phyloP scores from a whole-genome alignment of 768 basidiomycete species.

The Tephrocybe sp. region DNA sequence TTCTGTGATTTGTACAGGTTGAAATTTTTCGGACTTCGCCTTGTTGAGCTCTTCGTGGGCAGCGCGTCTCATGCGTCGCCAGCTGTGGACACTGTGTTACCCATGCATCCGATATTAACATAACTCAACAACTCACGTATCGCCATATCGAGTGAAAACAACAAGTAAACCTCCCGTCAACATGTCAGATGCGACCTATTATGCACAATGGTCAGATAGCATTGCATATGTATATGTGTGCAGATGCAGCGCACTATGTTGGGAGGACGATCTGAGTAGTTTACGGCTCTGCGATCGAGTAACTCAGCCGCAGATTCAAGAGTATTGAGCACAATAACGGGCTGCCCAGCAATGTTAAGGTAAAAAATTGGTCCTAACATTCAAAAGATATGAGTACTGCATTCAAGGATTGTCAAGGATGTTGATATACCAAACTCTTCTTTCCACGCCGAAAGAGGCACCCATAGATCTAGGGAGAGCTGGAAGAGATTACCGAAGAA shows the following conservation, averaged over 20 bases:
- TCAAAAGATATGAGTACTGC: neutral
- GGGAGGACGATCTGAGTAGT: constrained; percentile 25
- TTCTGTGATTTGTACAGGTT: constrained; percentile 27
- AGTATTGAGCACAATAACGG: constrained; percentile 29
- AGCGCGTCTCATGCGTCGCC: constrained; percentile 33
- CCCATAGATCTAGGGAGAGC: constrained; percentile 15
- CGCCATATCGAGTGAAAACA: constrained; percentile 21
- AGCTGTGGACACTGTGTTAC: no score
- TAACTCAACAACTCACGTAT: no score
- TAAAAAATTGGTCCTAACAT: constrained; percentile 17
- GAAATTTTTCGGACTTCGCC: constrained; percentile 19
- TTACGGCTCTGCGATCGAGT: constrained; percentile 28
- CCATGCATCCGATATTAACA: no score
- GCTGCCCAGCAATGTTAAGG: constrained; percentile 16
- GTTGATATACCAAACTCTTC: constrained; percentile 17
- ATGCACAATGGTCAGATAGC: neutral
- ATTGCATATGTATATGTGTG: neutral
- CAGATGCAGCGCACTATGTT: constrained; percentile 20
- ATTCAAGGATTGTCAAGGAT: neutral
- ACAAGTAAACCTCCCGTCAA: constrained; percentile 28
- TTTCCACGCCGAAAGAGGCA: constrained; percentile 22
- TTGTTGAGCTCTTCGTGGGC: constrained; percentile 33
- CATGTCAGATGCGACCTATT: constrained; percentile 21
- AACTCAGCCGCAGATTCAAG: constrained; percentile 30
- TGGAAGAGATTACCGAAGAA: constrained; percentile 27